A percentile compares a stretch with the other conserved stretches of the same genome.
Evolutionary conservation across 305 asterid species (phyloP).

Genomic region (Stenogyne calaminthoides): DNA sequence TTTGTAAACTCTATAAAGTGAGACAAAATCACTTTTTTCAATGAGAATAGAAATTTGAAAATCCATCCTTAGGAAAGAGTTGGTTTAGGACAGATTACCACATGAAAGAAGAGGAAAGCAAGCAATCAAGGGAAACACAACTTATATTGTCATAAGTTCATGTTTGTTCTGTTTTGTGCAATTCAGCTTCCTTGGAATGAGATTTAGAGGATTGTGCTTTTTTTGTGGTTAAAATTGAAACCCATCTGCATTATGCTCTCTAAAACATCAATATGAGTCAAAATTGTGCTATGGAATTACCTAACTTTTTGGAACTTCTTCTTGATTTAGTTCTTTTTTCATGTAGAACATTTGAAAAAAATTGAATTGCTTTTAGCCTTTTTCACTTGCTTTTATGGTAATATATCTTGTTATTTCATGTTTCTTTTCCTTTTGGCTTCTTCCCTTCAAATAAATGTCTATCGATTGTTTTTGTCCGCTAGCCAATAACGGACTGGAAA

Average conservation of each 20-base stretch:
- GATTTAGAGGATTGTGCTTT: background rate
- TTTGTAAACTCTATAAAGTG: no score
- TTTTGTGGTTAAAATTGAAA: background rate
- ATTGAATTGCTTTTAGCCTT: conserved; percentile 7
- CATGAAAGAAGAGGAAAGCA: background rate
- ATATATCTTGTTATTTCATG: background rate
- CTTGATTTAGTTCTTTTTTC: background rate
- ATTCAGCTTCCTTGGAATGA: background rate
- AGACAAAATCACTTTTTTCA: no score
- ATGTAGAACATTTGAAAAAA: background rate
- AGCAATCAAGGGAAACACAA: background rate
- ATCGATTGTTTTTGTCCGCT: background rate
- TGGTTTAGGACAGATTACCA: conserved; percentile 20
- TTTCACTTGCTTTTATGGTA: background rate
- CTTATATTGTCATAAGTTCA: background rate
- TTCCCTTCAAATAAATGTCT: background rate
- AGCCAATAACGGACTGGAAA: background rate
- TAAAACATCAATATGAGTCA: background rate
- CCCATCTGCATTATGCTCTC: background rate
- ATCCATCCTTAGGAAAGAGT: conserved; percentile 8
- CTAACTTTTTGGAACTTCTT: background rate
- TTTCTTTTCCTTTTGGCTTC: background rate
- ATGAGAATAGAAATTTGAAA: conserved; percentile 5
- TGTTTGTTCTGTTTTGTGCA: background rate
- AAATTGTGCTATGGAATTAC: background rate